Conservation (phyloP, 257 asterid genomes). For the Fraxinus anomala region DNA sequence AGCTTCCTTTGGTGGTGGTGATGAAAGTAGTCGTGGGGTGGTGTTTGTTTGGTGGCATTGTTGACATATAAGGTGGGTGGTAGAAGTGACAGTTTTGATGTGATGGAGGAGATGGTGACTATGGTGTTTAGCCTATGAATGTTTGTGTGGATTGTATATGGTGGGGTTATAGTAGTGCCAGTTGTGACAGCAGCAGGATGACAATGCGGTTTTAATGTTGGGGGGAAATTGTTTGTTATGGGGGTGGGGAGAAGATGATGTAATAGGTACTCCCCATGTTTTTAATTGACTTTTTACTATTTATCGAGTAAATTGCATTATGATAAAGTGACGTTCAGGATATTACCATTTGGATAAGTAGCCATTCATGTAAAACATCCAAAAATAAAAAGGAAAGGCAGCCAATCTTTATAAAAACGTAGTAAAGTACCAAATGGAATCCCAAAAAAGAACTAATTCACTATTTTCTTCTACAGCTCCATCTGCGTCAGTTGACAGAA, state of each 20-base stretch:
- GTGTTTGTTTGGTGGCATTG: neutral
- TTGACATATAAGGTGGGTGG: neutral
- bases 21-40: neutral
- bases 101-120: neutral
- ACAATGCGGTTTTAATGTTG: neutral
- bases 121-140: neutral
- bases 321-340: neutral
- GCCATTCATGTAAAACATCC: neutral
- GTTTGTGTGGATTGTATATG: neutral
- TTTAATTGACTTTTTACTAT: neutral
- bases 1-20: neutral
- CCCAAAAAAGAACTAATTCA: neutral
- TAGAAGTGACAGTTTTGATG: neutral
- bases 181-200: neutral
- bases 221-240: neutral
- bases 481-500: conserved; percentile 47
- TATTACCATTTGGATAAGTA: neutral
- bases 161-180: neutral
- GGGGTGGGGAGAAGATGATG: neutral
- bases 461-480: conserved; percentile 49
- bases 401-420: neutral
- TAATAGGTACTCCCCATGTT: neutral
- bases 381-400: neutral
- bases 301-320: neutral
- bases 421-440: neutral